Percentiles rank a stretch among this genome's conserved stretches.
Conservation (phyloP, 148 eudicot genomes). For the Rhododendron williamsianum region DNA sequence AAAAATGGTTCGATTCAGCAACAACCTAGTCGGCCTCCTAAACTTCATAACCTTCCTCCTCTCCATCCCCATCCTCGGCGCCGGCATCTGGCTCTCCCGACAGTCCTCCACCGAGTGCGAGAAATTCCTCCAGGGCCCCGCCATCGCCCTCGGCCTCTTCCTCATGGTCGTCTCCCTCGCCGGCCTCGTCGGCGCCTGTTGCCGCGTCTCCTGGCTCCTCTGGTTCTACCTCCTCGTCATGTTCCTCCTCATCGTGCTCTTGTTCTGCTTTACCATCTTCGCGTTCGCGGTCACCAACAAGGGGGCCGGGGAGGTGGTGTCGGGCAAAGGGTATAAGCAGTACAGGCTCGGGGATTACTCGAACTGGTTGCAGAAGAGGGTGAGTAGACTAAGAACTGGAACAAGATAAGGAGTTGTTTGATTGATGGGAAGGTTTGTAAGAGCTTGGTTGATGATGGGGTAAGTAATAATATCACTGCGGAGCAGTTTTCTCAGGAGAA, state of each 20-base stretch:
- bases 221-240: conserved; percentile 79
- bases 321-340: conserved; percentile 72
- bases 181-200: conserved; percentile 75
- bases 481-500: conserved; percentile 37
- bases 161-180: conserved; percentile 65
- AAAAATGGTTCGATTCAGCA: too few species aligned
- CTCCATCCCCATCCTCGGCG: conserved; percentile 66
- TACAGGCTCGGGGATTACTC: conserved; percentile 83
- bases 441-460: conserved; percentile 35
- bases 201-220: conserved; percentile 67
- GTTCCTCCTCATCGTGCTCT: conserved; percentile 56
- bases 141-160: conserved; percentile 58
- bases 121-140: conserved; percentile 51
- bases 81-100: conserved; percentile 70
- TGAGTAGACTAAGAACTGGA: conserved; percentile 59
- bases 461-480: conserved; percentile 8
- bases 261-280: conserved; percentile 74
- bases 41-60: conserved; percentile 65
- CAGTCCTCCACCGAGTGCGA: conserved; percentile 70
- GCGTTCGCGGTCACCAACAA: conserved; percentile 82
- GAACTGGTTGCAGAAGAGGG: conserved; percentile 83
- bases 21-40: conserved; percentile 46
- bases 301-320: conserved; percentile 58
- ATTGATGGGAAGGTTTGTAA: conserved; percentile 67
- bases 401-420: conserved; percentile 66